Percentiles rank a stretch among this genome's conserved stretches.
phyloP scores from a whole-genome alignment of 495 filamentous ascomycete species.

The Lasiosphaeris hirsuta region DNA sequence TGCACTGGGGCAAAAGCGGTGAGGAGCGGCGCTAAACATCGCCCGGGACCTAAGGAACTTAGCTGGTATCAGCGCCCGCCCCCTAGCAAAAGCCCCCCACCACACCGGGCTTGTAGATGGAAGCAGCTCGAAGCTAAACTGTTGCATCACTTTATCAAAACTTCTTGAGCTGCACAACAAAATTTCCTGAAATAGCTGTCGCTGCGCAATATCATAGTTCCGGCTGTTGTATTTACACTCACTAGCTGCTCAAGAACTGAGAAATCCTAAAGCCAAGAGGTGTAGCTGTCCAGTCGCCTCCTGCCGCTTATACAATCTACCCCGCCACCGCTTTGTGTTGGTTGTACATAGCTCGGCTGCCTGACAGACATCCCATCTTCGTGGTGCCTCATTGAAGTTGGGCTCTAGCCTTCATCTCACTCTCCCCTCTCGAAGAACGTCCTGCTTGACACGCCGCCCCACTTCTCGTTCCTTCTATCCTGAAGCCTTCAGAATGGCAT shows the following conservation, averaged over 20 bases:
- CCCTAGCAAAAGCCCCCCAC: no score
- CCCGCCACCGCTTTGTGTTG: neutral
- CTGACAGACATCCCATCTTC: neutral
- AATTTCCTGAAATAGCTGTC: no score
- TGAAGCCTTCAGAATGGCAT: slow-evolving; percentile 58
- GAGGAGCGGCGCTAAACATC: slow-evolving; percentile 17
- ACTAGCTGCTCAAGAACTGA: no score
- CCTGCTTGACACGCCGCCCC: neutral
- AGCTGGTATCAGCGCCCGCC: no score
- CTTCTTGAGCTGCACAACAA: no score
- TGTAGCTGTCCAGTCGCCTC: neutral
- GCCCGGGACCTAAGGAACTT: no score
- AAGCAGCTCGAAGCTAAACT: no score
- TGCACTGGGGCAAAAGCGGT: slow-evolving; percentile 19
- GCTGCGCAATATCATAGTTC: neutral
- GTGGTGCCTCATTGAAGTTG: no score
- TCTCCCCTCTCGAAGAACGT: neutral
- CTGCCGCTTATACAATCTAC: neutral
- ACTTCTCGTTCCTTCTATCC: neutral
- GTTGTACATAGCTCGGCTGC: slow-evolving; percentile 9
- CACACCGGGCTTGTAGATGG: no score
- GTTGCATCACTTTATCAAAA: neutral
- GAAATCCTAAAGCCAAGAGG: no score
- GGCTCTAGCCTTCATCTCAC: neutral
- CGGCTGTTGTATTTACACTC: neutral